phyloP scores from a whole-genome alignment of 2,329 filamentous ascomycete genomes.

The Didymella pomorum region DNA sequence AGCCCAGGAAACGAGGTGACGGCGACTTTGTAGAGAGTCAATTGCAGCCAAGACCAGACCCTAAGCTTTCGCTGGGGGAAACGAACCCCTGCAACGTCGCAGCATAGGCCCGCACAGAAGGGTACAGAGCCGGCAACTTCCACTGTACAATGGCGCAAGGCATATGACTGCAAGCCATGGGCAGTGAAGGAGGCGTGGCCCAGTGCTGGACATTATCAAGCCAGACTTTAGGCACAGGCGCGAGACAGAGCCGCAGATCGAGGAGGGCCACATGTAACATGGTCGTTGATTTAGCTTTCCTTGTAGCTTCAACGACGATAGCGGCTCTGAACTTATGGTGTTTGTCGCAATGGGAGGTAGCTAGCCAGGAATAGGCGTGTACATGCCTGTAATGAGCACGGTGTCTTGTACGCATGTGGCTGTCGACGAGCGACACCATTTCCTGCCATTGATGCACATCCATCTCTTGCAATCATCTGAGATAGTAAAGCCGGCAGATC shows the following conservation, averaged over 20 bases:
- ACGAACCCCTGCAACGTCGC: not conserved
- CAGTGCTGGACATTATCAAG: not conserved
- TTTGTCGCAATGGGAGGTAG: not conserved
- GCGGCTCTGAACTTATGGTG: not conserved
- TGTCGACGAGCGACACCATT: not conserved
- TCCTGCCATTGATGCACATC: not conserved
- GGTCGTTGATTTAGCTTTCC: not conserved
- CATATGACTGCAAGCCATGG: not conserved
- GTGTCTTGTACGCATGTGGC: no score
- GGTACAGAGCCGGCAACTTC: not conserved
- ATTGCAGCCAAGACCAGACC: conserved; percentile 12
- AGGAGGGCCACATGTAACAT: not conserved
- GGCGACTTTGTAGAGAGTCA: conserved; percentile 3
- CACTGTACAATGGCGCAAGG: not conserved
- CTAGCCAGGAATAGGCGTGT: not conserved
- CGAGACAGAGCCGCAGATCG: not conserved
- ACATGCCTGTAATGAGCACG: not conserved
- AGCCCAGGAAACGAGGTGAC: conserved; percentile 12
- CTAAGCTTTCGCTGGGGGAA: conserved; percentile 1
- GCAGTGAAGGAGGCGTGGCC: not conserved
- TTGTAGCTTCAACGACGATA: no score
- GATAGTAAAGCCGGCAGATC: not conserved
- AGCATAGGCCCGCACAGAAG: not conserved
- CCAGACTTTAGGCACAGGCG: not conserved
- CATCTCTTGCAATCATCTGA: not conserved